A percentile compares a stretch with the other conserved stretches of the same genome.
Conservation (phyloP, 495 filamentous ascomycete genomes). For the Annulohypoxylon nitens region DNA sequence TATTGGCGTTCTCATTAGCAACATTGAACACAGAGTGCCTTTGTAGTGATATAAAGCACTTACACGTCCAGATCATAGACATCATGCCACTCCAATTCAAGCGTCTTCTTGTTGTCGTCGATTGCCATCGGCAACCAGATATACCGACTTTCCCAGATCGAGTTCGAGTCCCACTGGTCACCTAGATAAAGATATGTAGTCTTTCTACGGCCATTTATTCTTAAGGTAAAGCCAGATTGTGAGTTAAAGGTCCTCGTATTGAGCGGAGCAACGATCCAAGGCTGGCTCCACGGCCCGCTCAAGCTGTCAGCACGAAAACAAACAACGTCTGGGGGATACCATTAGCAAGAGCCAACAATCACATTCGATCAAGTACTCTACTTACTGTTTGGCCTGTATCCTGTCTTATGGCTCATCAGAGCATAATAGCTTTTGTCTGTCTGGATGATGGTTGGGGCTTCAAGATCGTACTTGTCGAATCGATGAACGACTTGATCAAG, state of each 20-base stretch:
- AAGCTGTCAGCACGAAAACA: slow-evolving; percentile 62
- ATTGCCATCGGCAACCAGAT: slow-evolving; percentile 66
- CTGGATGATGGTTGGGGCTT: slow-evolving; percentile 60
- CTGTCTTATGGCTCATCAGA: slow-evolving; percentile 63
- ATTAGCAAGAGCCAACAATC: background rate
- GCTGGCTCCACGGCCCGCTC: slow-evolving; percentile 66
- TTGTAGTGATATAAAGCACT: background rate
- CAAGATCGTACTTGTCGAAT: slow-evolving; percentile 62
- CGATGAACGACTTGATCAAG: slow-evolving; percentile 57
- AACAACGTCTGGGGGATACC: slow-evolving; percentile 53
- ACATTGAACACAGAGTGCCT: background rate
- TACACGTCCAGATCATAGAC: slow-evolving; percentile 61
- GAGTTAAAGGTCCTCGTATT: slow-evolving; percentile 67
- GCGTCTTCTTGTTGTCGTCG: slow-evolving; percentile 53
- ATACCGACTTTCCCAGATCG: slow-evolving; percentile 65
- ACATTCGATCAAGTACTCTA: background rate
- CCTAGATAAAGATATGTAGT: slow-evolving; percentile 67
- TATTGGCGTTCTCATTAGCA: slow-evolving; percentile 30
- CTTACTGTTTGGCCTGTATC: slow-evolving; percentile 62
- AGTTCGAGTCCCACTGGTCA: slow-evolving; percentile 66
- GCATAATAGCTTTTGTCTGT: slow-evolving; percentile 61
- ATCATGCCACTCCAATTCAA: slow-evolving; percentile 59
- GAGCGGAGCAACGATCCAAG: slow-evolving; percentile 61
- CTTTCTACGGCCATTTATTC: slow-evolving; percentile 59
- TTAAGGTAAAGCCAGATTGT: slow-evolving; percentile 64